Conservation (phyloP, 2,329 filamentous ascomycete genomes). For the Pyrenophora teres region DNA sequence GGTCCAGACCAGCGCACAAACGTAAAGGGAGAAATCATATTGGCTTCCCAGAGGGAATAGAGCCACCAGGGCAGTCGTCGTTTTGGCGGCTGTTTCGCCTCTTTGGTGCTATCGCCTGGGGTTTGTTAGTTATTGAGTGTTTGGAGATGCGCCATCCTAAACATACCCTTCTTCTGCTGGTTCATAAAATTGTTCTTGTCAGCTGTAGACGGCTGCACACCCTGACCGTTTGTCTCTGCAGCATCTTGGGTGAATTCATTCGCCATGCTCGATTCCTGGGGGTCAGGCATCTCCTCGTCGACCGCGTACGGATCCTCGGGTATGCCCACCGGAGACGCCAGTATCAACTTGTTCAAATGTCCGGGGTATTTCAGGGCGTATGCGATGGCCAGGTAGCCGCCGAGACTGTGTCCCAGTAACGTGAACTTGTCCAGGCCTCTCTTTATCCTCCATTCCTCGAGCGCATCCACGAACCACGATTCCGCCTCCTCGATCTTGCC, state of each 20-base stretch:
- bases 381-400: conserved; percentile 91
- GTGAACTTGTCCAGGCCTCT: conserved; percentile 93
- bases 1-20: conserved; percentile 87
- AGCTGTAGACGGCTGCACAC: conserved; percentile 65
- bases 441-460: conserved; percentile 93
- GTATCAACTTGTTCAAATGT: conserved; percentile 90
- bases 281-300: conserved; percentile 79
- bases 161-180: conserved; percentile 43
- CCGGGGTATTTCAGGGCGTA: conserved; percentile 98
- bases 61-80: conserved; percentile 81
- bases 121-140: neutral
- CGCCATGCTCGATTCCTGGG: conserved; percentile 68
- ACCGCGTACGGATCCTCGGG: conserved; percentile 93
- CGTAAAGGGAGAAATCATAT: conserved; percentile 86
- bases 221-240: conserved; percentile 66
- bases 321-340: conserved; percentile 91
- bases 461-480: conserved; percentile 91
- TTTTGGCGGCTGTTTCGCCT: conserved; percentile 54
- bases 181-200: conserved; percentile 63
- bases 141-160: neutral
- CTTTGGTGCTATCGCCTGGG: conserved; percentile 34
- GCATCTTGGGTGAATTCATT: conserved; percentile 83
- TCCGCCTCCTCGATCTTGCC: conserved; percentile 87
- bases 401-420: conserved; percentile 87
- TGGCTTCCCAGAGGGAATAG: conserved; percentile 93